A percentile compares a stretch with the other conserved stretches of the same genome.
These are phyloP conservation scores for Xerocomus minutiporus DNA, from an alignment of 1,284 basidiomycete species.

Conservation along the genomic window DNA sequence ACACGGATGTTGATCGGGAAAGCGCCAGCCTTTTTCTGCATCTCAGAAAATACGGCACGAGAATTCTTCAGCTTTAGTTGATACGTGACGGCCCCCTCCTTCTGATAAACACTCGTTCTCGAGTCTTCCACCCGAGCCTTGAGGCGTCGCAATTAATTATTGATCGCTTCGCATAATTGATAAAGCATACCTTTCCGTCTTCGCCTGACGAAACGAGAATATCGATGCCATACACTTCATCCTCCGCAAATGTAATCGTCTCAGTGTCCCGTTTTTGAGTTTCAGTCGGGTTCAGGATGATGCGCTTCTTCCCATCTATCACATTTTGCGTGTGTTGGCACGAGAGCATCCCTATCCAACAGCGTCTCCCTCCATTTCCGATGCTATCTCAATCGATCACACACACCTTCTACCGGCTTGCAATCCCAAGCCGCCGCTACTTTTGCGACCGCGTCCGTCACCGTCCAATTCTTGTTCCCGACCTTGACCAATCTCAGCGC, in stretches of 20 bases:
- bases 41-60: constrained; percentile 90
- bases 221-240: constrained; percentile 95
- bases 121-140: constrained; percentile 85
- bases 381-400: constrained; percentile 23
- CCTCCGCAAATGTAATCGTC: constrained; percentile 81
- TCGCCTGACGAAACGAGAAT: constrained; percentile 85
- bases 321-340: constrained; percentile 91
- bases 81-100: constrained; percentile 84
- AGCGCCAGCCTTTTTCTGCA: constrained; percentile 94
- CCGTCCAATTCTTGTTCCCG: constrained; percentile 92
- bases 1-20: constrained; percentile 97
- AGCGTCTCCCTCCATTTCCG: not conserved
- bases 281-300: constrained; percentile 87
- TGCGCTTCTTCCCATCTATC: constrained; percentile 95
- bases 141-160: constrained; percentile 2
- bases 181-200: constrained; percentile 74
- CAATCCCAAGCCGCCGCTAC: constrained; percentile 73
- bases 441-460: constrained; percentile 84
- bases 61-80: constrained; percentile 98
- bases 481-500: constrained; percentile 85
- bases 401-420: constrained; percentile 85
- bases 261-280: constrained; percentile 84
- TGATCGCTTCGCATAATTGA: not conserved
- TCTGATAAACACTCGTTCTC: constrained; percentile 91
- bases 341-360: constrained; percentile 72